phyloP scores from a whole-genome alignment of 1,139 yeast species.

The Geotrichum siamense region DNA sequence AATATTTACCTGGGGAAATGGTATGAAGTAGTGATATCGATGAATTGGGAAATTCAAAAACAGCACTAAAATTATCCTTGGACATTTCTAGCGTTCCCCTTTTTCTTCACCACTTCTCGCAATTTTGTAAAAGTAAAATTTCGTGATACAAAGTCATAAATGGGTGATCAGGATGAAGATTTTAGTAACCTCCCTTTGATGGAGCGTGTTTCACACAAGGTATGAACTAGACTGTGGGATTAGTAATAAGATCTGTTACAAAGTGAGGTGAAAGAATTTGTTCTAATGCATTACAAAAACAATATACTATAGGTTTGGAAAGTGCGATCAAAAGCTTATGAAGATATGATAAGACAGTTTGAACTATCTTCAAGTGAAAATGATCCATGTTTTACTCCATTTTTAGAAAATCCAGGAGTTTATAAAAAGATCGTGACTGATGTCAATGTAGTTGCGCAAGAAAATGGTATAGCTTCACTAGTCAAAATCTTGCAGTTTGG shows the following conservation, averaged over 20 bases:
- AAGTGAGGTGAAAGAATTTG: not conserved
- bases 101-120: too few species aligned
- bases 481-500: conserved; percentile 54
- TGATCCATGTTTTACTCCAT: conserved; percentile 48
- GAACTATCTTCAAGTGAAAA: conserved; percentile 48
- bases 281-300: not conserved
- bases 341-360: conserved; percentile 52
- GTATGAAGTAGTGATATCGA: too few species aligned
- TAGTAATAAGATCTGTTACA: not conserved
- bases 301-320: conserved; percentile 56
- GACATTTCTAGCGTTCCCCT: not conserved
- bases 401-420: conserved; percentile 44
- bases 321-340: conserved; percentile 75
- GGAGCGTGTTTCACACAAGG: conserved; percentile 60
- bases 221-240: too few species aligned
- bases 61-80: not conserved
- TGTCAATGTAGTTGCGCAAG: conserved; percentile 88
- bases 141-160: not conserved
- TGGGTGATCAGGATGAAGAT: conserved; percentile 43
- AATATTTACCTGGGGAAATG: too few species aligned
- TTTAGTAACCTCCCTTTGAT: conserved; percentile 55
- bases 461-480: conserved; percentile 59
- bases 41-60: not conserved
- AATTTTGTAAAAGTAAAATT: too few species aligned
- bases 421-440: conserved; percentile 60